Conservation (phyloP, 1,139 yeast genomes). For the Scheffersomyces parashehatae region DNA sequence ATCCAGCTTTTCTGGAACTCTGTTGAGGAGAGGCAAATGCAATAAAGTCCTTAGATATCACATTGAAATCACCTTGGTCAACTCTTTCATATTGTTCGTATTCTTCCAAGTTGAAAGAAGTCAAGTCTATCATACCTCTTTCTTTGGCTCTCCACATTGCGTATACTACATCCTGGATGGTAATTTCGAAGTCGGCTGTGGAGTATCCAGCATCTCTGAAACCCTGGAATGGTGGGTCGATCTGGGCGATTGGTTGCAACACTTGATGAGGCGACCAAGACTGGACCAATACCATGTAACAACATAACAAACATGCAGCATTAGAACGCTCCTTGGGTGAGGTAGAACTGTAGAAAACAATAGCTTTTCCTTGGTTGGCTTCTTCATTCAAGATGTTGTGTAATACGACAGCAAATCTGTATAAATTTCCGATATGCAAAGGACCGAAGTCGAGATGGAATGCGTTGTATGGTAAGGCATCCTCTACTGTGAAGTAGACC, state of each 20-base stretch:
- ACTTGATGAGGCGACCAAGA: constrained; percentile 99
- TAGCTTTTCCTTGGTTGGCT: constrained; percentile 81
- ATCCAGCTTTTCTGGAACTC: constrained; percentile 42
- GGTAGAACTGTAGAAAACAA: constrained; percentile 83
- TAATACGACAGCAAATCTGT: constrained; percentile 90
- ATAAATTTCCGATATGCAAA: constrained; percentile 85
- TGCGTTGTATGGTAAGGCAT: constrained; percentile 84
- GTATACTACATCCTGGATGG: constrained; percentile 92
- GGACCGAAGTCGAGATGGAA: constrained; percentile 98
- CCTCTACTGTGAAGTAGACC: constrained; percentile 90
- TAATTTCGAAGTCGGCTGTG: constrained; percentile 87
- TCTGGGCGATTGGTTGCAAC: constrained; percentile 88
- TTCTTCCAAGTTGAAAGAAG: constrained; percentile 87
- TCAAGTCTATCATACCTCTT: constrained; percentile 81
- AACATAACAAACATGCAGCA: constrained; percentile 90
- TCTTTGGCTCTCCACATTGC: constrained; percentile 99
- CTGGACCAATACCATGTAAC: constrained; percentile 93
- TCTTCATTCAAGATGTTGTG: constrained; percentile 90
- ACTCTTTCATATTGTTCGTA: constrained; percentile 93
- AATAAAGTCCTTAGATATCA: constrained; percentile 86
- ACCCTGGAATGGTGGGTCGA: constrained; percentile 90
- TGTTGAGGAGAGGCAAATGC: constrained; percentile 98
- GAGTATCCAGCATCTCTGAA: constrained; percentile 98
- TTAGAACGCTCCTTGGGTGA: constrained; percentile 83
- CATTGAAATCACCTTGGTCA: constrained; percentile 95